phyloP scores from a whole-genome alignment of 257 asterid species.

The Linaria vulgaris region DNA sequence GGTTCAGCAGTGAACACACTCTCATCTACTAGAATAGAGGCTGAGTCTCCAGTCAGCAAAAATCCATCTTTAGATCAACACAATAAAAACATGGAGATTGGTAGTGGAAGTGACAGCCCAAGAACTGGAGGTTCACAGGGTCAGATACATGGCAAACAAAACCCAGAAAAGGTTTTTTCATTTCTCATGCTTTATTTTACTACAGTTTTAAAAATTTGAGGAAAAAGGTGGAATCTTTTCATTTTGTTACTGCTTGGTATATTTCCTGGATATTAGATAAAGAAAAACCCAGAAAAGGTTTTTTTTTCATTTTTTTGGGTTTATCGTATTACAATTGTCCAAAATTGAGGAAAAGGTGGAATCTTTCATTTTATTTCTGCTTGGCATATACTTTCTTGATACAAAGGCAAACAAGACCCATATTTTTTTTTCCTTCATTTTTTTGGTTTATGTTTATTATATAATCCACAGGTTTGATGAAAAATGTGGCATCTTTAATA shows the following conservation, averaged over 20 bases:
- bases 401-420: too few species aligned
- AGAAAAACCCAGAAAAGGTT: too few species aligned
- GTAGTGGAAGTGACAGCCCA: constrained; percentile 43
- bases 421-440: too few species aligned
- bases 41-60: constrained; percentile 65
- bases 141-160: constrained; percentile 39
- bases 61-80: constrained; percentile 38
- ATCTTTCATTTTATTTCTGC: constrained; percentile 1
- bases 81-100: constrained; percentile 43
- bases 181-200: background rate
- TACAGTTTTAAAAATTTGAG: too few species aligned
- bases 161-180: constrained; percentile 54
- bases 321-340: background rate
- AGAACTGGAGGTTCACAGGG: constrained; percentile 37
- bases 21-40: constrained; percentile 42
- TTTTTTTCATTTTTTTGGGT: too few species aligned
- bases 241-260: too few species aligned
- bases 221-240: too few species aligned
- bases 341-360: too few species aligned
- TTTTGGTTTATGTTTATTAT: too few species aligned
- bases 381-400: too few species aligned
- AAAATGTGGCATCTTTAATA: constrained; percentile 39
- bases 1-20: constrained; percentile 60
- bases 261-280: too few species aligned
- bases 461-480: constrained; percentile 38